phyloP scores from a whole-genome alignment of 169 alveolate genomes.

The Cystoisospora suis region DNA sequence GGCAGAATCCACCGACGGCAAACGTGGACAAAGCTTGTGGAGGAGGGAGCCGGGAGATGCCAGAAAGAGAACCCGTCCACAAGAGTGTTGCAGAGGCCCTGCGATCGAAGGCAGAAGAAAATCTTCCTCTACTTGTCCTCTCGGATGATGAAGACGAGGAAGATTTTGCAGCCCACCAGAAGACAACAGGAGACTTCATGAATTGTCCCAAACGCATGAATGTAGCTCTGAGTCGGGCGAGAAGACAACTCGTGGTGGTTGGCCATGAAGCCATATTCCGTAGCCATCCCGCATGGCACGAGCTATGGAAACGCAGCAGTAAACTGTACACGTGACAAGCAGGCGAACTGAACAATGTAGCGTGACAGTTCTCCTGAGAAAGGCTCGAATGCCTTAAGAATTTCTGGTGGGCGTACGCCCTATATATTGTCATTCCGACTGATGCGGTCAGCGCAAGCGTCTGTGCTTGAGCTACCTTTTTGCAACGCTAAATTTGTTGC shows the following conservation, averaged over 20 bases:
- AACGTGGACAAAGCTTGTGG: too few relatives aligned
- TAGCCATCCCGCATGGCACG: background rate
- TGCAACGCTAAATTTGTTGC: too few relatives aligned
- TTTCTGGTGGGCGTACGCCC: too few relatives aligned
- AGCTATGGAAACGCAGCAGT: background rate
- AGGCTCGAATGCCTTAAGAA: background rate
- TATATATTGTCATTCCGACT: too few relatives aligned
- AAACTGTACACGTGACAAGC: background rate
- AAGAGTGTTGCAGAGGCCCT: too few relatives aligned
- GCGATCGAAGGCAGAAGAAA: too few relatives aligned
- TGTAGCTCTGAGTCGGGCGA: constrained; percentile 65
- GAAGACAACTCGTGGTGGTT: constrained; percentile 57
- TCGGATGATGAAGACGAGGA: background rate
- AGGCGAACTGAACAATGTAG: background rate
- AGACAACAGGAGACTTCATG: constrained; percentile 40
- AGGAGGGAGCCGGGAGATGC: too few relatives aligned
- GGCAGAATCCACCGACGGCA: too few relatives aligned
- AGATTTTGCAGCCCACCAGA: background rate
- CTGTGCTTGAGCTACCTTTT: too few relatives aligned
- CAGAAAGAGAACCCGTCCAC: too few relatives aligned
- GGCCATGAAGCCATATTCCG: constrained; percentile 19
- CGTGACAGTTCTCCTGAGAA: background rate
- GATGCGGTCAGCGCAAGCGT: too few relatives aligned
- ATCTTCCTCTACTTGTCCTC: too few relatives aligned
- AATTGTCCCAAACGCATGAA: constrained; percentile 55